Base-by-base conservation (phyloP, 2,329 filamentous ascomycete species). In the Neoscytalidium dimidiatum region DNA sequence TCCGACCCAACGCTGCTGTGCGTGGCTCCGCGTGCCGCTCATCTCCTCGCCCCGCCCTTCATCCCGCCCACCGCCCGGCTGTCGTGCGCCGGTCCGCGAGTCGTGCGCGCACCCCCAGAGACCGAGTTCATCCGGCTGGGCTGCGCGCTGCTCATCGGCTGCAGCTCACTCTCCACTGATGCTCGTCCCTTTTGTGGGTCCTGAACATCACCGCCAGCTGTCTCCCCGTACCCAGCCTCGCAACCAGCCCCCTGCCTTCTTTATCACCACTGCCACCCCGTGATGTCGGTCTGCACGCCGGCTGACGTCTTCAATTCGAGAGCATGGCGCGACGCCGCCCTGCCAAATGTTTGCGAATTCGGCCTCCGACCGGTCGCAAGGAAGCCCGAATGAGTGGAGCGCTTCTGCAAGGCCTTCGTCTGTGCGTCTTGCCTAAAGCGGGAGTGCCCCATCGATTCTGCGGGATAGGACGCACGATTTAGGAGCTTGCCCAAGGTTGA, bases 81-180 rank as follows among this genome's bases (percentile, higher is more conserved):
- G 17, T n/a, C 9, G 28, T 31, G 8, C 13, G 7, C 48, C 48
- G 48, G 19, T 29, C 21, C 14, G 52, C 53, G 56, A 60, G 38
- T 60, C 56, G 56, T 60, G 56, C 41, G 23, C 9, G 33, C 53
- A 28, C 14, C 11, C 38, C n/a, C n/a, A 41, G 38, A 26, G 41
- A 44, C 56, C 41, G 56, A 44, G 35, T n/a, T 28, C 23, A 14
- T 51, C 53, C 35, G 51, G 38, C 53, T 33, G 52, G 35, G 33
- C 33, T 29, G 33, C 26, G 33, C 14, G 52, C 52, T 3, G 53
- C 26, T 38, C 38, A 14, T 46, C n/a, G 23, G n/a, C 43, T 46
- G 43, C 43, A 46, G 23, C 46, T 51, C 46, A 17, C 52, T 41
- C 53, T 46, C 56, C 56, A 60, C 56, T 60, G 56, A 60, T 60